Base-by-base conservation (phyloP, 768 basidiomycete genomes). In the Pholiota microspora region DNA sequence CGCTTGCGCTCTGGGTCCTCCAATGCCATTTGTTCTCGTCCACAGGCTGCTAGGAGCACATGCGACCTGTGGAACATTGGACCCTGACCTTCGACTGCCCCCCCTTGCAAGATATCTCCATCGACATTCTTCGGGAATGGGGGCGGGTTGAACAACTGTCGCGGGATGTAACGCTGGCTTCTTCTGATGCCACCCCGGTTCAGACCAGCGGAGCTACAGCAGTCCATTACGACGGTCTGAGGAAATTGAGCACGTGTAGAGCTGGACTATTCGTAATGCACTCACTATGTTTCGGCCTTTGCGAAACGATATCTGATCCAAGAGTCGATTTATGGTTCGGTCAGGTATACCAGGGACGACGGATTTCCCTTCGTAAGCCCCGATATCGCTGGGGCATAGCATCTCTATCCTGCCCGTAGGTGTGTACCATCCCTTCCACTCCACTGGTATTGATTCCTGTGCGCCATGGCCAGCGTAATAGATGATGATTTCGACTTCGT, bases 391-490 rank as follows among this genome's bases (percentile, higher is more conserved):
- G 0, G 75, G 72, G 36, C 69, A 70, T 13, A 73, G 62, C 61
- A 67, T 64, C 53, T 72, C 74, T 53, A 72, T 74, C 34, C 63
- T 62, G 13, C 55, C 61, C 28, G 61, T 69, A 36, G 54, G 59
- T 21, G 64, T 67, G 44, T 55, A 58, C 64, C 59, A 68, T 34
- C 67, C 64, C 4, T 44, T 52, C 65, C 61, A 69, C 25, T 67
- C 65, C 2, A 16, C 53, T 0, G 77, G 77, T 42, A 67, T 69
- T 1, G 61, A 38, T 13, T 64, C 59, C 28, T 71, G 61, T 5
- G 70, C 65, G n/a, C 77, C 78, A 49, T 79, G 78, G 12, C 77
- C 78, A 16, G 77, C 71, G 45, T 68, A 80, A 56, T 71, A 79
- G 29, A 79, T 72, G 36, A 77, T 47, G 29, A 78, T 73, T 7